Evolutionary conservation across 768 basidiomycete genomes (phyloP), one percentile per base, ranked within the genome.

Genomic region (Tephrocybe rancida): DNA sequence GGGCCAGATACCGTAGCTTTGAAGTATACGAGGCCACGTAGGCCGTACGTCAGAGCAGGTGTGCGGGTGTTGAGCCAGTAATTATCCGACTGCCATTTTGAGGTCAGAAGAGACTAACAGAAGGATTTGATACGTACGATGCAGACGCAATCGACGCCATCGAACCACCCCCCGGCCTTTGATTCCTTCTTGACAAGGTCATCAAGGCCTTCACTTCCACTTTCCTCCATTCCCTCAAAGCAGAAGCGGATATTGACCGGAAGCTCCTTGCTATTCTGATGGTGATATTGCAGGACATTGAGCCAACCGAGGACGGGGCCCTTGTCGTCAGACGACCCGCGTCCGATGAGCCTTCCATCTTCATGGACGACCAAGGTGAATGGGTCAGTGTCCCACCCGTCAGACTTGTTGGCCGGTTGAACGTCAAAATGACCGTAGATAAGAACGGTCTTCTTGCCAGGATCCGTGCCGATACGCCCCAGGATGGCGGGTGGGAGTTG

Each of bases 211-310:
- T 92, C 90, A 37, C 88, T 91, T 5, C 95, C 95, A 56, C 81
- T 88, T 75, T 98, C 96, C 69, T 98, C 96, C 95, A 97, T 98
- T 3, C 91, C 95, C 68, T 98, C 96, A 62, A 98, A 95, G 77
- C 90, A 92, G 76, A 91, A 86, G 58, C 85, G 83, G 50, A 98
- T 71, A 67, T 98, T 97, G 24, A 98, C 92, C 1, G 95, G 95
- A 18, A 97, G 80, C 30, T 84, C 81, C 39, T 84, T 74, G 21
- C 81, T 76, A 30, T 82, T 80, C 51, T 85, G 73, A 44, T 80
- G 72, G 52, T 96, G 93, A 50, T 91, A 94, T 62, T 96, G 87
- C 41, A 97, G 77, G 39, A 94, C 87, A 64, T 95, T 94, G 53
- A 96, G 70, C 93, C 93, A 95, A 13, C 89, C 93, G 8, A 92